Base-by-base conservation (phyloP, 139 green algal genomes). In the Coelastrella sp. region DNA sequence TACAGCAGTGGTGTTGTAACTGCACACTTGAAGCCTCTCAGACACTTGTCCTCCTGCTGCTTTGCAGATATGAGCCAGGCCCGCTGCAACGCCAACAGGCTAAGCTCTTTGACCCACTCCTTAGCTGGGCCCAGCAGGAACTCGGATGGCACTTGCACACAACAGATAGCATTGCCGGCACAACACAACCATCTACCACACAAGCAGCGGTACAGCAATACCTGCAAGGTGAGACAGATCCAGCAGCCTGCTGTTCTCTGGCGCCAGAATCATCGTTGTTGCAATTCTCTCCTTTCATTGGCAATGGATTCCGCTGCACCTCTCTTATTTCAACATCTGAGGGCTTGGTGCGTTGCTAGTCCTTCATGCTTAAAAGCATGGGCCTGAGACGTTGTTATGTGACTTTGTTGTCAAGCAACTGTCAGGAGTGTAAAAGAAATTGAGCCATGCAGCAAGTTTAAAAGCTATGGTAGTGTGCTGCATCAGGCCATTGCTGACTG, bases 31-130 rank as follows among this genome's bases (percentile, higher is more conserved):
- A 49, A 49, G 35, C 1, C 35, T 49, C 35, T 49, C 35, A 49
- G 35, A 3, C 3, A 49, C 35, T 49, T 49, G 35, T 49, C 35
- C 35, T 49, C 35, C 35, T 49, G 35, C 35, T 49, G 35, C 35
- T 49, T 49, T 1, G 35, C 78, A 83, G 78, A 9, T 91, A 91
- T 20, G 87, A 91, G 66, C 79, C 87, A 17, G 87, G 87, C 7
- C 59, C 78, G 7, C n/a, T 91, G 9, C 63, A 85, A 58, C 78
- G 14, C 27, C 65, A 78, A 15, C 87, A 91, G 49, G 65, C 35
- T 6, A 90, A 96, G 88, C 57, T 95, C 20, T 96, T 96, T 82
- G 89, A 95, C 19, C 97, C 97, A 4, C 83, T 99, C 57, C 78
- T 98, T 22, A 7, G 88, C 10, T 97, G 94, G 92, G 92, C 94